Base-by-base conservation (phyloP, 805 yeast species). In the Ascoidea asiatica region DNA sequence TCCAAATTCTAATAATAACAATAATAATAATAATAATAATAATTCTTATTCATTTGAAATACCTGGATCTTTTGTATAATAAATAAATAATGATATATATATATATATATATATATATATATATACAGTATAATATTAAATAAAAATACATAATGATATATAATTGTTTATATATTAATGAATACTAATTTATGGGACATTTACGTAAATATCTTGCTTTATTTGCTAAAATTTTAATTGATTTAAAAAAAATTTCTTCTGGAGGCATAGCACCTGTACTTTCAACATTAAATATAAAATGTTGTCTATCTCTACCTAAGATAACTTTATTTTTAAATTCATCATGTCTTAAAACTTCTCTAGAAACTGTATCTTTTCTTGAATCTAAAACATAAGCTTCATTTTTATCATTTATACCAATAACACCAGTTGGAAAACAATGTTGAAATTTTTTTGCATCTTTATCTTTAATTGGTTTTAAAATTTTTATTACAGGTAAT, bases 211-310 rank as follows among this genome's bases (percentile, higher is more conserved):
- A 81, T 51, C 79, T 85, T 35, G 85, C 89, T 67, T 92, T 92
- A 58, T 81, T 81, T 63, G 79, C 84, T 60, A 92, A 71, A 44
- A 88, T 79, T 60, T 90, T 75, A 43, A 92, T 83, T 48, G 90
- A 78, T 62, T 90, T 92, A 66, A 87, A 78, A 65, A 92, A 92
- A 44, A 92, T 87, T 66, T 90, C 97, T 56, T 86, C 95, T 19
- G 98, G 96, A 15, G 87, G 70, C 95, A 92, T 89, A 38, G 97
- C 95, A 37, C 98, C 97, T 2, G 95, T 81, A 46, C 90, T 79
- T 65, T 92, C 98, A 41, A 92, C 88, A 56, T 88, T 86, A 69
- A 87, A 92, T 43, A 92, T 85, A 62, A 92, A 92, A 56, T 92
- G 95, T 60, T 84, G 92, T 62, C 95, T 80, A 53, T 73, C 73